Evolutionary conservation across 805 yeast genomes (phyloP).

Genomic region (Starmerella vaccinii): DNA sequence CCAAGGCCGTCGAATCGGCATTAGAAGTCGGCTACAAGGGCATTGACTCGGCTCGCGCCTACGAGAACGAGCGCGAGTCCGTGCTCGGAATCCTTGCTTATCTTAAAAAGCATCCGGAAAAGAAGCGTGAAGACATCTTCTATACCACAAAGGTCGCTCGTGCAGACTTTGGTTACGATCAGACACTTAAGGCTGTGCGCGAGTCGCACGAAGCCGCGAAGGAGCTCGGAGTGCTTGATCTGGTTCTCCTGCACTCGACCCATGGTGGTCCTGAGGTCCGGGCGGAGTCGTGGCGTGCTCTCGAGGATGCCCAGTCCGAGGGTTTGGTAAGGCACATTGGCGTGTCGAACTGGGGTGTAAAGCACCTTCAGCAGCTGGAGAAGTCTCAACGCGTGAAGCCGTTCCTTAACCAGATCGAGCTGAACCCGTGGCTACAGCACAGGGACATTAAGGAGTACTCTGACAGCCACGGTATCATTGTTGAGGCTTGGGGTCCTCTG

Average conservation of each 20-base stretch:
- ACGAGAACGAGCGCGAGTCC: slow-evolving; percentile 54
- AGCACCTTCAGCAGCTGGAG: slow-evolving; percentile 44
- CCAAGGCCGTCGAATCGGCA: slow-evolving; percentile 44
- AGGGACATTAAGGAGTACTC: slow-evolving; percentile 52
- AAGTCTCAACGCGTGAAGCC: slow-evolving; percentile 41
- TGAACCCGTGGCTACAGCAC: slow-evolving; percentile 73
- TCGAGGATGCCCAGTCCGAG: slow-evolving; percentile 44
- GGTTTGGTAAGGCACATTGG: slow-evolving; percentile 48
- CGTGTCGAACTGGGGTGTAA: slow-evolving; percentile 56
- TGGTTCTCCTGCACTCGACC: slow-evolving; percentile 53
- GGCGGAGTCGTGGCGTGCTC: slow-evolving; percentile 44
- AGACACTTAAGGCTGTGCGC: slow-evolving; percentile 47
- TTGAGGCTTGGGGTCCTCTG: slow-evolving; percentile 73
- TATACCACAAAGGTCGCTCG: slow-evolving; percentile 69
- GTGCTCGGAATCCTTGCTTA: slow-evolving; percentile 26
- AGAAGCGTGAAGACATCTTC: slow-evolving; percentile 41
- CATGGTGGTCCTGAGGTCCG: slow-evolving; percentile 27
- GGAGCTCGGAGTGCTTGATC: slow-evolving; percentile 53
- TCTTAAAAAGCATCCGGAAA: slow-evolving; percentile 25
- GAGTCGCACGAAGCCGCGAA: slow-evolving; percentile 44
- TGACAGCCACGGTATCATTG: slow-evolving; percentile 43
- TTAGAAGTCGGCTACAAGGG: slow-evolving; percentile 59
- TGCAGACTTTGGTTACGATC: slow-evolving; percentile 42
- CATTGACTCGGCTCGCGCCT: slow-evolving; percentile 57
- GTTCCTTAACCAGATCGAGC: slow-evolving; percentile 68